Percentiles rank a stretch among this genome's conserved stretches.
These are phyloP conservation scores for Perilla frutescens DNA, from an alignment of 257 asterid species.

Conservation along the genomic window DNA sequence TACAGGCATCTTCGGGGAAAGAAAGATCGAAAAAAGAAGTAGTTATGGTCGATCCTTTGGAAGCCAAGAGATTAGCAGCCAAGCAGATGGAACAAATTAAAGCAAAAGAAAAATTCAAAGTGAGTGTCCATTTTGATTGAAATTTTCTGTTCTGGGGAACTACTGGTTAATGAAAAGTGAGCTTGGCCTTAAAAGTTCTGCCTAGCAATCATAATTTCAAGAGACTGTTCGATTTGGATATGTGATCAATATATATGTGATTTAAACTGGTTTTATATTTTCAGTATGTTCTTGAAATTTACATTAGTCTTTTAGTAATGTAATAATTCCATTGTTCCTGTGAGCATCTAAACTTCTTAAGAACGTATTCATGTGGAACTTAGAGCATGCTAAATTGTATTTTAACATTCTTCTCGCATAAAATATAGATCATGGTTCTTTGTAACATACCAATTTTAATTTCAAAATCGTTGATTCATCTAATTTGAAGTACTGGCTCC, in stretches of 20 bases:
- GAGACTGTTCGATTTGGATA: background rate
- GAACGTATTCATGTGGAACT: background rate
- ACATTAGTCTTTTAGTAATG: background rate
- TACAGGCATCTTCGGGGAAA: conserved; percentile 61
- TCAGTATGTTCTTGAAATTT: background rate
- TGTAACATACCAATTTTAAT: background rate
- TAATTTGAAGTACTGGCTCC: background rate
- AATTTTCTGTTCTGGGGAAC: background rate
- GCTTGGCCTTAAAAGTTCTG: background rate
- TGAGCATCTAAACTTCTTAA: background rate
- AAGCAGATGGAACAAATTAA: conserved; percentile 84
- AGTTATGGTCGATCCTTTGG: conserved; percentile 93
- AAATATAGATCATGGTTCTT: background rate
- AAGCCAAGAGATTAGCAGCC: conserved; percentile 94
- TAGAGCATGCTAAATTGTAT: background rate
- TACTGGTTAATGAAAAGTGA: background rate
- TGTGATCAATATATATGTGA: background rate
- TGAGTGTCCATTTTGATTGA: conserved; percentile 41
- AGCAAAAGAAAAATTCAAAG: conserved; percentile 71
- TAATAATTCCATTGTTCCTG: background rate
- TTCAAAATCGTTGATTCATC: background rate
- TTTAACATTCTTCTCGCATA: background rate
- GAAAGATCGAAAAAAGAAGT: conserved; percentile 55
- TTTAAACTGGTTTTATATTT: background rate
- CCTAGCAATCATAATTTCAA: background rate